A percentile compares a stretch with the other conserved stretches of the same genome.
phyloP scores from a whole-genome alignment of 1,139 yeast genomes.

The Protomyces gravidus region DNA sequence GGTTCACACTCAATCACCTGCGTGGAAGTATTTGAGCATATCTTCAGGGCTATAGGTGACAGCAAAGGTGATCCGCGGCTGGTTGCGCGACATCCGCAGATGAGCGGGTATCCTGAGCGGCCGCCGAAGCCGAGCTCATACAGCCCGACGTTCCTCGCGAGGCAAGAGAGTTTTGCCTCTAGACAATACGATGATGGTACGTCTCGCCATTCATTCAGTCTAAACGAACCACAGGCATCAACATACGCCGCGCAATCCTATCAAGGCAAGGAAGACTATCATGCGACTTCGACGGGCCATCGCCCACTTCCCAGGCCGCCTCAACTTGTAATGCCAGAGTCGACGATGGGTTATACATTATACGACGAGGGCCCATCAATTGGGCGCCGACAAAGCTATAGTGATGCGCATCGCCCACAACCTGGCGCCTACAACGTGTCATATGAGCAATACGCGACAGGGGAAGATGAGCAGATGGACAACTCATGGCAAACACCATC shows the following conservation, averaged over 20 bases:
- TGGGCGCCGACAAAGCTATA: neutral
- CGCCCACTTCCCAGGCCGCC: neutral
- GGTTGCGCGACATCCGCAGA: no score
- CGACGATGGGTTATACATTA: neutral
- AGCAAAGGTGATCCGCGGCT: no score
- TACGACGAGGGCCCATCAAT: neutral
- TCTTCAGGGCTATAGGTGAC: no score
- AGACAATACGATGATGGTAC: neutral
- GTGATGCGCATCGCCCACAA: neutral
- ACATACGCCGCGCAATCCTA: no score
- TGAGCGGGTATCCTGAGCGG: neutral
- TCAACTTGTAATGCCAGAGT: neutral
- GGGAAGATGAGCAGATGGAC: no score
- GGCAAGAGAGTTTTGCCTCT: neutral
- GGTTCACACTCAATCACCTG: no score
- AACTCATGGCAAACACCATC: neutral
- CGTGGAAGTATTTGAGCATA: no score
- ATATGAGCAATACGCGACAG: no score
- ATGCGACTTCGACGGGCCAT: neutral
- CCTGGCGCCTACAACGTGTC: neutral
- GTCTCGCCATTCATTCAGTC: no score
- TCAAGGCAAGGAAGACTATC: neutral
- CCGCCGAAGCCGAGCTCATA: constrained; percentile 23
- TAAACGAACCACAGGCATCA: no score
- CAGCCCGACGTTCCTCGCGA: constrained; percentile 17